phyloP scores from a whole-genome alignment of 1,139 yeast genomes.

The Zygosaccharomyces sapae region DNA sequence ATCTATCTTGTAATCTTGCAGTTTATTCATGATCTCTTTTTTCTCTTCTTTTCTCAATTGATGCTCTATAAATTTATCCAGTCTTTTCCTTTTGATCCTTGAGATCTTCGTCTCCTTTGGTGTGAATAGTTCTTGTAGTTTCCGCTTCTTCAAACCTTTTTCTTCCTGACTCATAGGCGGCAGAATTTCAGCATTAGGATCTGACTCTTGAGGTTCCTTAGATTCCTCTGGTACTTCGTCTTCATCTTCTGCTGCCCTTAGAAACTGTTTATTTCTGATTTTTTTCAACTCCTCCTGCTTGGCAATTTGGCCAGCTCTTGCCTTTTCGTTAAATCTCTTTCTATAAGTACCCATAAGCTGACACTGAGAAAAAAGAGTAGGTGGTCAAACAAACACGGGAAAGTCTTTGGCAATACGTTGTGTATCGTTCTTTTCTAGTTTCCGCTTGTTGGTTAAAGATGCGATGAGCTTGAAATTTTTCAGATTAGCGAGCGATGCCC shows the following conservation, averaged over 20 bases:
- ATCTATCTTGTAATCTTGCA: slow-evolving; percentile 69
- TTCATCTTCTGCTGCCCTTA: slow-evolving; percentile 45
- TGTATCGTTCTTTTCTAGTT: neutral
- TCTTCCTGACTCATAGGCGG: slow-evolving; percentile 50
- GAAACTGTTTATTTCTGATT: slow-evolving; percentile 65
- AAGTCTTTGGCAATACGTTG: neutral
- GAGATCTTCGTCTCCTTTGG: slow-evolving; percentile 64
- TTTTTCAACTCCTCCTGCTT: slow-evolving; percentile 67
- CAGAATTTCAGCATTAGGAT: slow-evolving; percentile 61
- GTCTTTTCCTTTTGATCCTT: slow-evolving; percentile 66
- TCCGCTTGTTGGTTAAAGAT: slow-evolving; percentile 6
- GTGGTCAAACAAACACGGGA: neutral
- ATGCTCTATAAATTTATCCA: slow-evolving; percentile 77
- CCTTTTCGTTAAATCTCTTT: slow-evolving; percentile 78
- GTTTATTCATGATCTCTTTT: slow-evolving; percentile 67
- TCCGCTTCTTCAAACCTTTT: slow-evolving; percentile 60
- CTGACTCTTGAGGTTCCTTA: slow-evolving; percentile 32
- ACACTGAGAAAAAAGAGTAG: neutral
- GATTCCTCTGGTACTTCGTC: slow-evolving; percentile 17
- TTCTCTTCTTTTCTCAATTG: slow-evolving; percentile 89
- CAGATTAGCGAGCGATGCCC: slow-evolving; percentile 4
- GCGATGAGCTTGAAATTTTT: slow-evolving; percentile 28
- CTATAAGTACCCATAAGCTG: slow-evolving; percentile 71
- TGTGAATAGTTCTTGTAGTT: slow-evolving; percentile 49
- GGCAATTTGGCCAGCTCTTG: slow-evolving; percentile 78